Evolutionary conservation across 1,284 basidiomycete genomes (phyloP).

Genomic region (Gymnopus androsaceus): DNA sequence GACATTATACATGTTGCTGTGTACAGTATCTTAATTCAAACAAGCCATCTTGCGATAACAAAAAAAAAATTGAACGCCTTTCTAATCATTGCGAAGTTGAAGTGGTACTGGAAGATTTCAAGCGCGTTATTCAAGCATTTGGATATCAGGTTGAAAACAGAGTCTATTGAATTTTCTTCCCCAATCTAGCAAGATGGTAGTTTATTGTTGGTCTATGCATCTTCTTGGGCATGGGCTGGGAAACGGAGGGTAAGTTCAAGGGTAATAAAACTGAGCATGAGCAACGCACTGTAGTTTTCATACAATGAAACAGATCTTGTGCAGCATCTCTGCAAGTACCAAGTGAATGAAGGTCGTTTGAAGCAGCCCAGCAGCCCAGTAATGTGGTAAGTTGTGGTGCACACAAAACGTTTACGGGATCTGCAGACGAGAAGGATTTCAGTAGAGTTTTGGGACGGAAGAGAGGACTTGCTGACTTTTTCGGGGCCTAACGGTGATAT

Average conservation of each 20-base stretch:
- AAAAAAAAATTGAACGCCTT: not conserved
- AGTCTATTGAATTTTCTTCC: constrained; percentile 67
- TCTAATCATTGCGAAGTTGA: not conserved
- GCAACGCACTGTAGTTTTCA: constrained; percentile 77
- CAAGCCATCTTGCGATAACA: not conserved
- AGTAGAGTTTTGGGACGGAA: constrained; percentile 9
- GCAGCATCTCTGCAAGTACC: constrained; percentile 69
- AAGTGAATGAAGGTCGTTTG: constrained; percentile 67
- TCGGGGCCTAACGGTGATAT: constrained; percentile 78
- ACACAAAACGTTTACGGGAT: constrained; percentile 61
- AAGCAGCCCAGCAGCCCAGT: constrained; percentile 92
- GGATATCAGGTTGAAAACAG: not conserved
- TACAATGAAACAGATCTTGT: constrained; percentile 77
- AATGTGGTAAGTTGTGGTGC: constrained; percentile 78
- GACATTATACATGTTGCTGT: not conserved
- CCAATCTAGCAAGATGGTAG: constrained; percentile 79
- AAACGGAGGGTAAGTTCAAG: constrained; percentile 5
- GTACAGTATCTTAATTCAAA: not conserved
- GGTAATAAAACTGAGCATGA: constrained; percentile 6
- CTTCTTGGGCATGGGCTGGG: constrained; percentile 64
- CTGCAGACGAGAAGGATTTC: constrained; percentile 35
- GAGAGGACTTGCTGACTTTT: constrained; percentile 53
- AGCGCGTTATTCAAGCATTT: not conserved
- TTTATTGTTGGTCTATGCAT: constrained; percentile 76
- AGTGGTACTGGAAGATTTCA: not conserved